Evolutionary conservation across 192 early-diverging fungal species (phyloP).

Genomic region (Chytriomyces hyalinus): DNA sequence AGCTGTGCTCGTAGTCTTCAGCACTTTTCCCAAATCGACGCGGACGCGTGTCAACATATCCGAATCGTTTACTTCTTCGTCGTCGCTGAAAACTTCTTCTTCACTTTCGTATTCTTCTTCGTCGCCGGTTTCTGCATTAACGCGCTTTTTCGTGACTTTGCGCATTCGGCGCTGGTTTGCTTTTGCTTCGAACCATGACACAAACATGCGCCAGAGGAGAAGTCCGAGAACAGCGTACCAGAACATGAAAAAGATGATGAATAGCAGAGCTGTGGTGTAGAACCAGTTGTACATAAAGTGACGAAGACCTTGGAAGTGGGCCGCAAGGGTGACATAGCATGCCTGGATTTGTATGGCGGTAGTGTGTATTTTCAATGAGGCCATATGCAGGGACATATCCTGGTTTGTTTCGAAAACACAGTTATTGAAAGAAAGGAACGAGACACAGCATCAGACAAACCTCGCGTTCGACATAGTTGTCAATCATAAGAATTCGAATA

Average conservation of each 20-base stretch:
- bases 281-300: conserved; percentile 81
- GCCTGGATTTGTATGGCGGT: conserved; percentile 60
- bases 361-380: conserved; percentile 55
- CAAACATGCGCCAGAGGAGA: conserved; percentile 44
- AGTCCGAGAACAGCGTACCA: conserved; percentile 55
- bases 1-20: conserved; percentile 24
- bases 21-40: conserved; percentile 25
- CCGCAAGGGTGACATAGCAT: conserved; percentile 52
- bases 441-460: background rate
- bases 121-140: conserved; percentile 5
- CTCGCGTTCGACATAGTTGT: conserved; percentile 57
- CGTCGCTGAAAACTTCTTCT: conserved; percentile 23
- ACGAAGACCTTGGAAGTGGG: conserved; percentile 70
- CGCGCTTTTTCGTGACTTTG: background rate
- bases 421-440: background rate
- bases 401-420: background rate
- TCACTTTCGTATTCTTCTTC: conserved; percentile 24
- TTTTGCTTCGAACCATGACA: conserved; percentile 32
- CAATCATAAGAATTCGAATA: conserved; percentile 56
- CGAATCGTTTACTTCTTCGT: conserved; percentile 12
- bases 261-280: conserved; percentile 61
- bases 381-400: conserved; percentile 54
- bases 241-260: conserved; percentile 58
- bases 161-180: conserved; percentile 10
- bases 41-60: conserved; percentile 13